Evolutionary conservation across 371 early-diverging fungal genomes (phyloP).

Genomic region (Mortierella sp.): DNA sequence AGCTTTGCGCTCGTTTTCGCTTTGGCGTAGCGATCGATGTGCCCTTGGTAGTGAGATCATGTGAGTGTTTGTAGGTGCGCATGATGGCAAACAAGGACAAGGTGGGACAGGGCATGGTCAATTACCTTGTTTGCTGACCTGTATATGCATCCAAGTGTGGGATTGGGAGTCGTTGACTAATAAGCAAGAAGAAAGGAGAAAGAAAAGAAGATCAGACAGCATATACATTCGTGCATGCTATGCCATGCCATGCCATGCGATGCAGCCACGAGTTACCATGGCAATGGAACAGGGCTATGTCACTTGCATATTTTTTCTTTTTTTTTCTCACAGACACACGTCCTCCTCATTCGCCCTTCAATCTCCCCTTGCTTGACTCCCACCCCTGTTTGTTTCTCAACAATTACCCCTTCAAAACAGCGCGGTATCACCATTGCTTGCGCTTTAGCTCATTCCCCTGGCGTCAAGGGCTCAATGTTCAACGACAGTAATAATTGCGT

Average conservation of each 20-base stretch:
- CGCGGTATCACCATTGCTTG: too few relatives aligned
- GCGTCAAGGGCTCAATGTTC: background rate
- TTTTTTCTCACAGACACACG: background rate
- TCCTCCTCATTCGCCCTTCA: background rate
- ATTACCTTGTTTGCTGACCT: too few relatives aligned
- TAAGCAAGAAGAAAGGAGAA: background rate
- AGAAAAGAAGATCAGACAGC: background rate
- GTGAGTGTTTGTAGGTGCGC: too few relatives aligned
- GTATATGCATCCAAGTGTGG: too few relatives aligned
- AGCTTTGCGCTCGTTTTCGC: constrained; percentile 18
- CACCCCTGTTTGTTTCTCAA: background rate
- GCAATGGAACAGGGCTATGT: too few relatives aligned
- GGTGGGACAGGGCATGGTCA: too few relatives aligned
- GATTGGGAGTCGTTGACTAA: background rate
- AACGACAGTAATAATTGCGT: constrained; percentile 23
- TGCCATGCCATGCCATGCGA: background rate
- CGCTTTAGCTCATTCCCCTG: background rate
- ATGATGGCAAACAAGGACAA: too few relatives aligned
- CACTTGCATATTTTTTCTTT: too few relatives aligned
- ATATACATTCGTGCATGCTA: background rate
- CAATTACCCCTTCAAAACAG: too few relatives aligned
- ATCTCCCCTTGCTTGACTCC: background rate
- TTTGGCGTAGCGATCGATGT: background rate
- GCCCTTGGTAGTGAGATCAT: too few relatives aligned
- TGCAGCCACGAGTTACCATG: background rate